Evolutionary conservation across 139 green algal species (phyloP).

Genomic region (Diplosphaera chodatii): DNA sequence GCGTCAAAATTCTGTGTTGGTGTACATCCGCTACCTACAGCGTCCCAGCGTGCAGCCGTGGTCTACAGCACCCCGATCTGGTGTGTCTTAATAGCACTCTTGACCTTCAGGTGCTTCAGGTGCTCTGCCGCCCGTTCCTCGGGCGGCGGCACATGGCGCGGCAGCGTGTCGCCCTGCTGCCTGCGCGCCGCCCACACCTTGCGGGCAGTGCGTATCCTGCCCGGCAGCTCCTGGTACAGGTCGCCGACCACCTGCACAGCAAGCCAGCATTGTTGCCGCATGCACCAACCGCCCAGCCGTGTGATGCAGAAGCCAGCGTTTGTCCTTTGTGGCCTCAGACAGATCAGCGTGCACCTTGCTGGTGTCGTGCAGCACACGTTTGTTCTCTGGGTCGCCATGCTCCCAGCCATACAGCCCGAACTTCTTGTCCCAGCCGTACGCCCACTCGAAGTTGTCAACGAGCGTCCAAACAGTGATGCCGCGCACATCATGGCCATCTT

Average conservation of each 20-base stretch:
- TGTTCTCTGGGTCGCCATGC: neutral
- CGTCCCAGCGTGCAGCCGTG: too few species aligned
- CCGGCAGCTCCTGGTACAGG: neutral
- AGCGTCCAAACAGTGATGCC: conserved; percentile 27
- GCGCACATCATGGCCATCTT: conserved; percentile 25
- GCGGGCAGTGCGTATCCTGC: neutral
- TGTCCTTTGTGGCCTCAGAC: too few species aligned
- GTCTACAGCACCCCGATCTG: neutral
- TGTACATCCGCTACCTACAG: too few species aligned
- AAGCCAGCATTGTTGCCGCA: too few species aligned
- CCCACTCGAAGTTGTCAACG: conserved; percentile 15
- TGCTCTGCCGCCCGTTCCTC: neutral
- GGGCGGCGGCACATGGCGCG: neutral
- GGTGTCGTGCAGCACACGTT: neutral
- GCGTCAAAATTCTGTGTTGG: too few species aligned
- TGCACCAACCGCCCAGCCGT: too few species aligned
- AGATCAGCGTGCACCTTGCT: neutral
- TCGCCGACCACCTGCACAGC: neutral
- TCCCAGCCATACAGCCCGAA: conserved; percentile 22
- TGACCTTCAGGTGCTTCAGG: neutral
- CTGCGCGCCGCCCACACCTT: neutral
- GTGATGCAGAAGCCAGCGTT: too few species aligned
- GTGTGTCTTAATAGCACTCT: neutral
- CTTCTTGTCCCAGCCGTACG: conserved; percentile 17
- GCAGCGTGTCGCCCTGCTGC: neutral